phyloP scores from a whole-genome alignment of 176 grass and related monocot species.

The Phragmites australis region DNA sequence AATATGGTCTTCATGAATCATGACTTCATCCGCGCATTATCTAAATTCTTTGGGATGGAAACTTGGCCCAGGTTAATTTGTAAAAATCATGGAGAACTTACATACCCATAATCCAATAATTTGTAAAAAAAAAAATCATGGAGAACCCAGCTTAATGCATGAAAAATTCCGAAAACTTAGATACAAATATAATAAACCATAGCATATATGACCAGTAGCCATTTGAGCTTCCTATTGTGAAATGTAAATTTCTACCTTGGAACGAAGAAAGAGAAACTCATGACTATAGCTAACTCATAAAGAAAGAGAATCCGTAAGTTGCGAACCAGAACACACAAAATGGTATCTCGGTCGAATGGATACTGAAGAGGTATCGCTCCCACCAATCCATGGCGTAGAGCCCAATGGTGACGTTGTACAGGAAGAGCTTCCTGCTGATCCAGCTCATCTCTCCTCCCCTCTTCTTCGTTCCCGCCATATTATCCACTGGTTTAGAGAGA shows the following conservation, averaged over 20 bases:
- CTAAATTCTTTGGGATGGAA: background rate
- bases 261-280: background rate
- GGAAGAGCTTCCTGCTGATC: conserved; percentile 45
- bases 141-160: no score
- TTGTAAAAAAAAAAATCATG: no score
- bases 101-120: background rate
- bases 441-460: conserved; percentile 23
- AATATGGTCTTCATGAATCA: background rate
- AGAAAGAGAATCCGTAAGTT: background rate
- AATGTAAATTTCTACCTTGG: background rate
- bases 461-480: background rate
- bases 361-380: conserved; percentile 55
- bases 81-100: background rate
- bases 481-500: background rate
- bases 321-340: background rate
- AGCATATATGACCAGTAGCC: no score
- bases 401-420: conserved; percentile 49
- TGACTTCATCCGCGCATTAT: no score
- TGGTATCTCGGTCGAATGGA: no score
- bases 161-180: no score
- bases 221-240: background rate
- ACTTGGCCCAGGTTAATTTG: background rate
- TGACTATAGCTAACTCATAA: background rate
- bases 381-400: conserved; percentile 47
- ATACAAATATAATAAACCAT: no score